These are phyloP conservation scores for Eremomyces bilateralis DNA, from an alignment of 495 filamentous ascomycete species.

Conservation along the genomic window DNA sequence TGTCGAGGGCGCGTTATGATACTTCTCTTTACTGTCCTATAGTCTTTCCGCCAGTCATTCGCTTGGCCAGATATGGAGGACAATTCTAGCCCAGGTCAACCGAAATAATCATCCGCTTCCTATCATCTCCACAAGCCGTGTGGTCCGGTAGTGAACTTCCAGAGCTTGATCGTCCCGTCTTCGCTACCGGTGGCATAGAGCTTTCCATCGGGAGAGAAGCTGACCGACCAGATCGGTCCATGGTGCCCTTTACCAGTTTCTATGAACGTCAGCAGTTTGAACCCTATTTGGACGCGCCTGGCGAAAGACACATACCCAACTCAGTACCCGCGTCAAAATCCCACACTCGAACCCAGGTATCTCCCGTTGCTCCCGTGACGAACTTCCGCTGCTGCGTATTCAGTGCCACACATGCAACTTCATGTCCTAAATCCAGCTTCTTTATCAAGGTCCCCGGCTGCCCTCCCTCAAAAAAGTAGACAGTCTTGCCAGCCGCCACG, in stretches of 20 bases:
- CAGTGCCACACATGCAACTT: conserved; percentile 73
- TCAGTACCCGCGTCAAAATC: conserved; percentile 64
- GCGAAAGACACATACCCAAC: conserved; percentile 32
- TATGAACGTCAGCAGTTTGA: conserved; percentile 15
- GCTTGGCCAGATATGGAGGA: too few relatives aligned
- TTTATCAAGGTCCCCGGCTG: conserved; percentile 52
- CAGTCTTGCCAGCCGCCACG: conserved; percentile 66
- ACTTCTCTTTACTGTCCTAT: too few relatives aligned
- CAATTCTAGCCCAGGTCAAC: too few relatives aligned
- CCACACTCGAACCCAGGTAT: conserved; percentile 90
- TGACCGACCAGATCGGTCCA: conserved; percentile 86
- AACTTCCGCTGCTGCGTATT: conserved; percentile 62
- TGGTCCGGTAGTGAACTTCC: conserved; percentile 46
- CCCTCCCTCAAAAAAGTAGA: conserved; percentile 77
- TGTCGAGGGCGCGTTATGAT: too few relatives aligned
- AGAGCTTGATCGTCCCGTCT: conserved; percentile 92
- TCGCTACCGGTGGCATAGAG: conserved; percentile 91
- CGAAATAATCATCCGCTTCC: too few relatives aligned
- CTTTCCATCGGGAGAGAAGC: conserved; percentile 86
- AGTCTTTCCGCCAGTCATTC: too few relatives aligned
- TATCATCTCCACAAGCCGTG: conserved; percentile 48
- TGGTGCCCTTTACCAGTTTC: conserved; percentile 96
- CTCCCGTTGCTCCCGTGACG: conserved; percentile 67
- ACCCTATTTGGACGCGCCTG: conserved; percentile 2
- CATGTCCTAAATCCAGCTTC: conserved; percentile 48